A percentile compares a stretch with the other conserved stretches of the same genome.
Conservation (phyloP, 2,329 filamentous ascomycete species). For the Phoma sp. region DNA sequence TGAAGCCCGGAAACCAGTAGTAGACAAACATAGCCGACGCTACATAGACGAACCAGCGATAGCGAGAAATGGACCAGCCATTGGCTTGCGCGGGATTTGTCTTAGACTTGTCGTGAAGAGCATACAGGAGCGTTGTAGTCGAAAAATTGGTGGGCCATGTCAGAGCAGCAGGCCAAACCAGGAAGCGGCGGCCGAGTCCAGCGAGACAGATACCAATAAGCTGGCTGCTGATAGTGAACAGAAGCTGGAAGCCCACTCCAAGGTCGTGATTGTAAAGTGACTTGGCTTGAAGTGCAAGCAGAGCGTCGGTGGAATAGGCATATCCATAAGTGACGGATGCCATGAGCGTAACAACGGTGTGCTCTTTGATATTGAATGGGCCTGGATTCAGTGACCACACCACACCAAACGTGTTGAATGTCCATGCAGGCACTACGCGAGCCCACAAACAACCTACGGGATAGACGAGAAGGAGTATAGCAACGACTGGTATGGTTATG, state of each 20-base stretch:
- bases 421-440: conserved; percentile 60
- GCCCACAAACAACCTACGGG: conserved; percentile 59
- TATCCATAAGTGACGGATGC: conserved; percentile 61
- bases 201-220: conserved; percentile 9
- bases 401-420: conserved; percentile 59
- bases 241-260: conserved; percentile 29
- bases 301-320: conserved; percentile 76
- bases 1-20: conserved; percentile 37
- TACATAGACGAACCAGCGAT: conserved; percentile 31
- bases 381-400: conserved; percentile 64
- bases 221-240: conserved; percentile 17
- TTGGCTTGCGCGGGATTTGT: conserved; percentile 26
- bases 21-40: conserved; percentile 29
- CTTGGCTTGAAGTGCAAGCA: conserved; percentile 61
- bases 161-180: conserved; percentile 9
- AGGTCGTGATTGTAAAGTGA: conserved; percentile 72
- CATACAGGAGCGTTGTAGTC: conserved; percentile 23
- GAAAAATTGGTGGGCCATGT: conserved; percentile 4
- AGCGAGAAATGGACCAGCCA: conserved; percentile 33
- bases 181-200: conserved; percentile 5
- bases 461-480: conserved; percentile 50
- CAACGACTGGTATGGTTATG: conserved; percentile 36
- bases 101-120: conserved; percentile 31
- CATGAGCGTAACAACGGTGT: conserved; percentile 68
- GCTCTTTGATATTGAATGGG: conserved; percentile 67